These are phyloP conservation scores for Candida dendrica DNA, from an alignment of 805 yeast species.

Conservation along the genomic window DNA sequence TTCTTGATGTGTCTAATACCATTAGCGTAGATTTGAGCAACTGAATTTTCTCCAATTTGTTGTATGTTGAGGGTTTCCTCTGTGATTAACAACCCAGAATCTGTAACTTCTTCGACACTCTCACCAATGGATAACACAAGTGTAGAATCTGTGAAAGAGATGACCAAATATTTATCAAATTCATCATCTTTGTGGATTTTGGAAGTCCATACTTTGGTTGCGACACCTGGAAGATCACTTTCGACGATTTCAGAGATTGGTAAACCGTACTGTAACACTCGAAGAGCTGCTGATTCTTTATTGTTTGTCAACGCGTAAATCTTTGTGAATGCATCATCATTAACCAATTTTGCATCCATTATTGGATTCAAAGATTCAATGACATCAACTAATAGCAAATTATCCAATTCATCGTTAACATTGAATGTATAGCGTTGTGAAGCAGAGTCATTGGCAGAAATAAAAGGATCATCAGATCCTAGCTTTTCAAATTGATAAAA, in stretches of 20 bases:
- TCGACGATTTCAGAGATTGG: constrained; percentile 57
- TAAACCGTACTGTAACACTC: constrained; percentile 48
- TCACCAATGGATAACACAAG: constrained; percentile 74
- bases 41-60: constrained; percentile 54
- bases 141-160: constrained; percentile 61
- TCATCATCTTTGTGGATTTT: constrained; percentile 35
- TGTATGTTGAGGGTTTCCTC: constrained; percentile 62
- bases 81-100: constrained; percentile 50
- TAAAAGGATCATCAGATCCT: constrained; percentile 49
- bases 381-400: constrained; percentile 52
- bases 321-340: constrained; percentile 28
- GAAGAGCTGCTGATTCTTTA: constrained; percentile 38
- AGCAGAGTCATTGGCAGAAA: constrained; percentile 23
- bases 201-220: constrained; percentile 61
- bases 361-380: constrained; percentile 44
- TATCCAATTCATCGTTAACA: constrained; percentile 34
- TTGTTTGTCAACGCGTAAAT: constrained; percentile 36
- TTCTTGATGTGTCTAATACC: constrained; percentile 57
- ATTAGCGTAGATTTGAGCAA: constrained; percentile 66
- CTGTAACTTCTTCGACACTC: constrained; percentile 65
- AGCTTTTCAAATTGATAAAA: constrained; percentile 75
- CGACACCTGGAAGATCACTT: constrained; percentile 64
- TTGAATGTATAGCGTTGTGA: constrained; percentile 21
- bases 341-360: constrained; percentile 29
- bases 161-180: constrained; percentile 56